These are phyloP conservation scores for Melastoma malabathricum DNA, from an alignment of 345 rosid genomes.

Conservation along the genomic window DNA sequence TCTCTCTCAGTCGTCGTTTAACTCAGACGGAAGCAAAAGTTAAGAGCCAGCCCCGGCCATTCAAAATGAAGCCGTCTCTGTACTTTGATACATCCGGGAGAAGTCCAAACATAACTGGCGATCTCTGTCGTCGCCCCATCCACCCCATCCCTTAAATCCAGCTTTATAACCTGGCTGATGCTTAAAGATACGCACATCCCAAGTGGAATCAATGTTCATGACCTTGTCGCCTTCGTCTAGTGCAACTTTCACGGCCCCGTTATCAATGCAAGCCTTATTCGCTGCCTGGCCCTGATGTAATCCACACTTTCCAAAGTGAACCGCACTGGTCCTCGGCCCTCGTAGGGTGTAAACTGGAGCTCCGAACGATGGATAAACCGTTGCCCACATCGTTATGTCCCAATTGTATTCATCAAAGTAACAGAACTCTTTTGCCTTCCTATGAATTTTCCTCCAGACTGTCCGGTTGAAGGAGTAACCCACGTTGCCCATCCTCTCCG, in stretches of 20 bases:
- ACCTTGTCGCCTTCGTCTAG: slow-evolving; percentile 49
- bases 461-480: slow-evolving; percentile 80
- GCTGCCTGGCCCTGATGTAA: slow-evolving; percentile 84
- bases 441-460: slow-evolving; percentile 76
- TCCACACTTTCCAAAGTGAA: slow-evolving; percentile 96
- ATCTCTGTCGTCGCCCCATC: slow-evolving; percentile 96
- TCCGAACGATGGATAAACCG: slow-evolving; percentile 87
- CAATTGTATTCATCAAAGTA: slow-evolving; percentile 91
- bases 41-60: background rate
- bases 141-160: slow-evolving; percentile 99
- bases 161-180: slow-evolving; percentile 88
- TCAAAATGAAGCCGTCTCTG: slow-evolving; percentile 11
- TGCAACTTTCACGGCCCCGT: slow-evolving; percentile 46
- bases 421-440: slow-evolving; percentile 72
- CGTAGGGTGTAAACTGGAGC: slow-evolving; percentile 70
- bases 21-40: too few relatives aligned
- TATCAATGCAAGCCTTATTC: slow-evolving; percentile 54
- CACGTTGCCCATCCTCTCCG: slow-evolving; percentile 94
- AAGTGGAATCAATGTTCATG: slow-evolving; percentile 41
- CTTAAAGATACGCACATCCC: slow-evolving; percentile 45
- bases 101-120: slow-evolving; percentile 61
- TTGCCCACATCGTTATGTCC: slow-evolving; percentile 99
- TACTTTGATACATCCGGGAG: slow-evolving; percentile 36
- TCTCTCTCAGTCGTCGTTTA: too few relatives aligned
- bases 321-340: slow-evolving; percentile 85